Conservation (phyloP, 441 rosid species). For the Jatropha podagrica region DNA sequence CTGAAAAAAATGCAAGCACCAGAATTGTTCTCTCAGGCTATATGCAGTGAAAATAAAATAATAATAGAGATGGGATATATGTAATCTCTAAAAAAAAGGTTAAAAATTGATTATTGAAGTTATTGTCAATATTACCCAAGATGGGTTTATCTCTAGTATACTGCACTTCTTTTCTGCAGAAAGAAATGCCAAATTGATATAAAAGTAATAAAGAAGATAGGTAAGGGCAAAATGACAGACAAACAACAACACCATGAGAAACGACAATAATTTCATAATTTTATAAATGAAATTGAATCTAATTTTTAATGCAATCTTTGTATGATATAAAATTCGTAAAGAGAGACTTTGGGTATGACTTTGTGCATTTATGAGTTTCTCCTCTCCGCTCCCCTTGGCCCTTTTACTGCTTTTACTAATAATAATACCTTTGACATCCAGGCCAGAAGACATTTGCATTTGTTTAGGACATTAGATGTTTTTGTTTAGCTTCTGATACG, state of each 20-base stretch:
- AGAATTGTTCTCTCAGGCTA: neutral
- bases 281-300: neutral
- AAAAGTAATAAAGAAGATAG: neutral
- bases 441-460: neutral
- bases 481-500: neutral
- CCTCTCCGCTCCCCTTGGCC: neutral
- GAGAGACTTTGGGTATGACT: neutral
- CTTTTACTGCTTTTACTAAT: neutral
- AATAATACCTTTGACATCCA: neutral
- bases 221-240: neutral
- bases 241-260: neutral
- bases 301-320: neutral
- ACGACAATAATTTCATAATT: neutral
- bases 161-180: neutral
- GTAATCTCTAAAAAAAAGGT: no score
- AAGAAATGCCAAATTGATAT: neutral
- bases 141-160: neutral
- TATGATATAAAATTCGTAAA: neutral
- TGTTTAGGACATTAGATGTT: neutral
- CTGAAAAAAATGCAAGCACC: slow-evolving; percentile 2
- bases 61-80: no score
- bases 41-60: no score
- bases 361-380: neutral
- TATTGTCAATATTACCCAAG: neutral
- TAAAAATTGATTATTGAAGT: neutral